Evolutionary conservation across 2,329 filamentous ascomycete genomes (phyloP).

Genomic region (Cercospora sp.): DNA sequence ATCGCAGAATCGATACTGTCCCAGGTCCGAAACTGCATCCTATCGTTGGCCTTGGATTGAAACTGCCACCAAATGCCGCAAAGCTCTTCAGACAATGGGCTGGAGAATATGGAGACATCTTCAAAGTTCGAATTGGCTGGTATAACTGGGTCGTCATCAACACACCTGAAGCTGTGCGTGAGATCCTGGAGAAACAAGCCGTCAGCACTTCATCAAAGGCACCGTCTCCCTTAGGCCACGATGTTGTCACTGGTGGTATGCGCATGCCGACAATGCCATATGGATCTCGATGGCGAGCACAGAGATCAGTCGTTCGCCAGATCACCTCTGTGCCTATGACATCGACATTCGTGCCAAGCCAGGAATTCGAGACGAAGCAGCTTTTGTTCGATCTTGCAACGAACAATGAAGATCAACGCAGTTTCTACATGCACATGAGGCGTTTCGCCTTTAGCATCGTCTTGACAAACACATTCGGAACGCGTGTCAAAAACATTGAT

Average conservation of each 20-base stretch:
- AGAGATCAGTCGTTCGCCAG: not conserved
- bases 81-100: not conserved
- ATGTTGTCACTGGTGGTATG: not conserved
- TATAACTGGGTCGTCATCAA: constrained; percentile 5
- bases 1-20: not conserved
- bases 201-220: not conserved
- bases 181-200: constrained; percentile 3
- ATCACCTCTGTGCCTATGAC: not conserved
- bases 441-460: not conserved
- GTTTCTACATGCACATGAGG: not conserved
- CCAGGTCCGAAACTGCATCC: not conserved
- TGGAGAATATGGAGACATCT: not conserved
- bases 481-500: not conserved
- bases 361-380: constrained; percentile 1
- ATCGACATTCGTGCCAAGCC: not conserved
- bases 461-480: not conserved
- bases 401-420: not conserved
- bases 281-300: not conserved
- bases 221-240: not conserved
- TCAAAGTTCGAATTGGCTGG: not conserved
- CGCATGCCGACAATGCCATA: constrained; percentile 1
- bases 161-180: not conserved
- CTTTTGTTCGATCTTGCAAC: not conserved
- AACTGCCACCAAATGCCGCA: not conserved
- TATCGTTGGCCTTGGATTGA: not conserved